A percentile compares a stretch with the other conserved stretches of the same genome.
Evolutionary conservation across 768 basidiomycete species (phyloP).

Genomic region (Candolleomyces aberdarensis): DNA sequence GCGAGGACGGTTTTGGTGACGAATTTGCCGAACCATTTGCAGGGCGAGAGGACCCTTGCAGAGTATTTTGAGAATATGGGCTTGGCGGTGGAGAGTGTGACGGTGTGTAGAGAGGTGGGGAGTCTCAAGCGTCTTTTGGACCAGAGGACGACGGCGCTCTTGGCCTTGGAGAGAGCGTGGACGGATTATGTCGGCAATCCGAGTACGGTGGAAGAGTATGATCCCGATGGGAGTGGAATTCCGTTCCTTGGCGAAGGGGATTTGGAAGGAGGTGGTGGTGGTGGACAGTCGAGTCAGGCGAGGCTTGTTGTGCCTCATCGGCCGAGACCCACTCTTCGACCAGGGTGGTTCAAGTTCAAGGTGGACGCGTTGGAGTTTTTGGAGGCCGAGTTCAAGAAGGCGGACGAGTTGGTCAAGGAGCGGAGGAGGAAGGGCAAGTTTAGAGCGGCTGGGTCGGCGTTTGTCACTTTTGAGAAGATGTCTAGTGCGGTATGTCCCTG

Average conservation of each 20-base stretch:
- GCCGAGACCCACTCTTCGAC: slow-evolving; percentile 71
- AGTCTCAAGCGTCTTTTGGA: slow-evolving; percentile 72
- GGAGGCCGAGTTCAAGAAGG: slow-evolving; percentile 72
- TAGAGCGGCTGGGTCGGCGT: slow-evolving; percentile 80
- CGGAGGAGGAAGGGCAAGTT: slow-evolving; percentile 71
- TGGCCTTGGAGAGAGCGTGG: slow-evolving; percentile 84
- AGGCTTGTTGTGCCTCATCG: slow-evolving; percentile 73
- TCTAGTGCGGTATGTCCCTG: slow-evolving; percentile 70
- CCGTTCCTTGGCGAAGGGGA: slow-evolving; percentile 46
- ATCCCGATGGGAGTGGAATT: slow-evolving; percentile 58
- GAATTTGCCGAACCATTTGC: slow-evolving; percentile 78
- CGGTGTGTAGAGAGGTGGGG: slow-evolving; percentile 80
- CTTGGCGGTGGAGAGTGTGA: slow-evolving; percentile 89
- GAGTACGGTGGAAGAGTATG: slow-evolving; percentile 77
- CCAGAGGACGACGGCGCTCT: slow-evolving; percentile 72
- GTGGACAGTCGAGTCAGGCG: slow-evolving; percentile 24
- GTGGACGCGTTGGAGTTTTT: slow-evolving; percentile 91
- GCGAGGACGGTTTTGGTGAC: slow-evolving; percentile 91
- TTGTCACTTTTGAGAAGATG: slow-evolving; percentile 97
- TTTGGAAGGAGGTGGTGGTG: slow-evolving; percentile 46
- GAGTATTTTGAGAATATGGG: slow-evolving; percentile 93
- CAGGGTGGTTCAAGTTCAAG: slow-evolving; percentile 68
- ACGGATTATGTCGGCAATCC: slow-evolving; percentile 92
- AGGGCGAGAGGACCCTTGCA: slow-evolving; percentile 80
- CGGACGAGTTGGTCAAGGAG: slow-evolving; percentile 80